phyloP scores from a whole-genome alignment of 2,329 filamentous ascomycete genomes.

The Dothidotthia symphoricarpi region DNA sequence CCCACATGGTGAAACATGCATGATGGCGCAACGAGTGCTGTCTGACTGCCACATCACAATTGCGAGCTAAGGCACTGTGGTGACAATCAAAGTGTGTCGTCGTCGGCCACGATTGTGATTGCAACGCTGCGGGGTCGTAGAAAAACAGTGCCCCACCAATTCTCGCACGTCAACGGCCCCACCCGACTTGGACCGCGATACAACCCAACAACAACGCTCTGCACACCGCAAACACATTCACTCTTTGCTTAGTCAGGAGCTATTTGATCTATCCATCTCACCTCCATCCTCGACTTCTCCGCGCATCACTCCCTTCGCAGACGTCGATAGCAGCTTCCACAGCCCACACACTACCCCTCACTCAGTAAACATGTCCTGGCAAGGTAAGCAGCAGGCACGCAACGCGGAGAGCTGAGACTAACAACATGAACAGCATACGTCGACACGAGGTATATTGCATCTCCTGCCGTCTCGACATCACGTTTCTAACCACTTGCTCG shows the following conservation, averaged over 20 bases:
- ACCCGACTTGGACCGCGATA: slow-evolving; percentile 13
- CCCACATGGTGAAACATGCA: slow-evolving; percentile 8
- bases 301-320: slow-evolving; percentile 10
- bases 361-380: slow-evolving; percentile 44
- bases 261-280: slow-evolving; percentile 19
- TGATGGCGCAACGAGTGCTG: slow-evolving; percentile 31
- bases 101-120: no score
- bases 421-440: slow-evolving; percentile 40
- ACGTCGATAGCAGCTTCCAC: slow-evolving; percentile 18
- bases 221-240: slow-evolving; percentile 24
- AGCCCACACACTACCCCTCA: slow-evolving; percentile 27
- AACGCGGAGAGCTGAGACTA: slow-evolving; percentile 15
- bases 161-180: slow-evolving; percentile 15
- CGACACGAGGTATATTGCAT: slow-evolving; percentile 38
- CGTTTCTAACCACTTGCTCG: slow-evolving; percentile 15
- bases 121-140: slow-evolving; percentile 6
- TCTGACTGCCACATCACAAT: no score
- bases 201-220: slow-evolving; percentile 17
- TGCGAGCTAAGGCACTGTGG: no score
- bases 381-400: slow-evolving; percentile 36
- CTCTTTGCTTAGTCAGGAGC: slow-evolving; percentile 26
- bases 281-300: slow-evolving; percentile 10
- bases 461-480: background rate
- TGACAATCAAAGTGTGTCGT: no score
- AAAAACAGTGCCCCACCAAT: slow-evolving; percentile 17